Evolutionary conservation across 2,329 filamentous ascomycete species (phyloP).

Genomic region (Ampelomyces quisqualis): DNA sequence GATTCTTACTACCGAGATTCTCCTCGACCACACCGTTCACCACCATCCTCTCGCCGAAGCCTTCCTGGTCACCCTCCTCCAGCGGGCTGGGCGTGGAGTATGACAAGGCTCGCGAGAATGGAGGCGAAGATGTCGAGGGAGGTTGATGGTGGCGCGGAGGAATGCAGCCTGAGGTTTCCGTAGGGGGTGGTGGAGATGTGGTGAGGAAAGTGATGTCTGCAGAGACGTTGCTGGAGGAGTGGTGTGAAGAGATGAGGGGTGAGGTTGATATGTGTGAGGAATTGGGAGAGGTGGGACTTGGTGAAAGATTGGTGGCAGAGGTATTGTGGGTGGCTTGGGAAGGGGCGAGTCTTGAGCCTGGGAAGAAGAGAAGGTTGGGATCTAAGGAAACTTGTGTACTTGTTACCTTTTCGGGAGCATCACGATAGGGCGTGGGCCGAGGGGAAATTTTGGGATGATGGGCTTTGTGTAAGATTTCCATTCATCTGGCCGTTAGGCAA

Average conservation of each 20-base stretch:
- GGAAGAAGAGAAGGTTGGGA: background rate
- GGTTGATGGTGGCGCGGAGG: constrained; percentile 34
- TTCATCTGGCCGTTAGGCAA: too few relatives aligned
- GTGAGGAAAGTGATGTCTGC: constrained; percentile 41
- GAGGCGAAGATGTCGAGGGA: constrained; percentile 53
- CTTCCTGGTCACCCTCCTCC: constrained; percentile 31
- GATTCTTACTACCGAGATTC: constrained; percentile 47
- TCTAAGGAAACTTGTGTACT: background rate
- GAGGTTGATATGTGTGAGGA: constrained; percentile 38
- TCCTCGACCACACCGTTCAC: constrained; percentile 49
- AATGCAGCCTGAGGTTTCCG: constrained; percentile 59
- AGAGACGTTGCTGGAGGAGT: constrained; percentile 7
- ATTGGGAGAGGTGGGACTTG: constrained; percentile 33
- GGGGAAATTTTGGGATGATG: constrained; percentile 1
- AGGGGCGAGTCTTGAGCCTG: background rate
- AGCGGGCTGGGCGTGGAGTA: too few relatives aligned
- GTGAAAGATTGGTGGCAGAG: constrained; percentile 22
- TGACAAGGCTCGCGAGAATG: too few relatives aligned
- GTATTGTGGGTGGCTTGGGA: constrained; percentile 7
- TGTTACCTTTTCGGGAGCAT: too few relatives aligned
- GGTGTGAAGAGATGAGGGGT: constrained; percentile 13
- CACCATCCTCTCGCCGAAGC: constrained; percentile 43
- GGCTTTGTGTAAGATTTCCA: background rate
- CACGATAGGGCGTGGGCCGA: background rate
- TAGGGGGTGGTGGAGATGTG: constrained; percentile 56